Base-by-base conservation (phyloP, 768 basidiomycete species). In the Amanita exitialis region DNA sequence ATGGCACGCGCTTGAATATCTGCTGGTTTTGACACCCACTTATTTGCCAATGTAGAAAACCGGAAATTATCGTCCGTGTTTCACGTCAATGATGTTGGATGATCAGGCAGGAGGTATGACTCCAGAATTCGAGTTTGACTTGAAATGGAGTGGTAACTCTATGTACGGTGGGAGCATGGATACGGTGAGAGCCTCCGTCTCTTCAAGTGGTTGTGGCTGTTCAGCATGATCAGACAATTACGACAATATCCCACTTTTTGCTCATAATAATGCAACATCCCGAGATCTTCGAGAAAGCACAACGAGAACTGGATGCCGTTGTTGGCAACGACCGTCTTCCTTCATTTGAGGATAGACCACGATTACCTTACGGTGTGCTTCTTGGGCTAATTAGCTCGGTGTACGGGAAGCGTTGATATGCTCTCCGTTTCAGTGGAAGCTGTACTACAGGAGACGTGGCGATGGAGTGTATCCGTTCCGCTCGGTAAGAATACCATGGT, bases 91-190 rank as follows among this genome's bases (percentile, higher is more conserved):
- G 7, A 66, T 86, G 16, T 68, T 87, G 12, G 79, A 81, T 42
- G 74, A 77, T 36, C 62, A 69, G 32, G 61, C 62, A 43, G 55
- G 66, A 54, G 69, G 67, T 44, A 52, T 63, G 35, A 64, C 62
- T 28, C 62, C 70, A 5, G 59, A 73, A 52, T 76, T 74, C 41
- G 82, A 85, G 57, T 80, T 79, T 54, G 86, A 89, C 56, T 68
- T 88, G 42, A 82, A 83, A 53, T 86, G 85, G 83, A 79, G 83
- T 1, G 86, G 87, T n/a, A 87, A 88, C 62, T 87, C 85, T 27
- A 86, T 89, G 82, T 88, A 84, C 60, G 68, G 73, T 5, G 79
- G 76, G 13, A 82, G 82, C 56, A 69, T 76, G 34, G 84, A 86
- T 57, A 85, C 82, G 0, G 83, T 82, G 42, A n/a, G 63, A 57